Evolutionary conservation across 2,329 filamentous ascomycete genomes (phyloP), one percentile per base, ranked within the genome.

Genomic region (Calonectria henricotiae): DNA sequence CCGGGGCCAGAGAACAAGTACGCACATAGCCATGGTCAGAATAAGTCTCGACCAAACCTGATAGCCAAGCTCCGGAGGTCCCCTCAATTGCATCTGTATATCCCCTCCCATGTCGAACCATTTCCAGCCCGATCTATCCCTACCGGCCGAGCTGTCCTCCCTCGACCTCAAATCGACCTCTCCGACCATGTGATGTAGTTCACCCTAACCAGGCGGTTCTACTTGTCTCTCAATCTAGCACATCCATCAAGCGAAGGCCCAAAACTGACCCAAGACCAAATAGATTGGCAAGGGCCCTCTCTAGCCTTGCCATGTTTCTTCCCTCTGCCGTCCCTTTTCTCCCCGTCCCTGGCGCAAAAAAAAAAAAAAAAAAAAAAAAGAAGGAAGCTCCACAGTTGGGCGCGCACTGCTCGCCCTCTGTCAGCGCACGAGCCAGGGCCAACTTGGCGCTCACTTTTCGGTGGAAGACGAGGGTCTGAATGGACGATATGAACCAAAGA

Each of bases 321-420:
- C 51, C 62, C 69, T 73, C 70, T 74, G 65, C 62, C 67, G 46
- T 66, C 67, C 54, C 47, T 41, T 46, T 62, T 47, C 37, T 39
- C 51, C 63, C 43, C 43, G 11, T 49, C 43, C 46, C 67, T 43
- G 37, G 62, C 58, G 62, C 58, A 66, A 49, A 46, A 47, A 47
- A 54, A 54, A 20, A 20, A 20, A 54, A 20, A 20, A 20, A 54
- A 23, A 20, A 20, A 20, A 66, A 49, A 46, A 47, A 47, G 37
- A 54, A 39, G n/a, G 30, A 61, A 69, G 51, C 72, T 71, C 71
- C 72, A 73, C 76, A 74, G 73, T 75, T 72, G 70, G 71, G 73
- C 69, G 76, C 72, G 77, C 77, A 78, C 72, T 76, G 74, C 68
- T 75, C 73, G 74, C 75, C 74, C 68, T 75, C 71, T 77, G 72